Evolutionary conservation across 108 stramenopile species (phyloP).

Genomic region (Parmales sp.): DNA sequence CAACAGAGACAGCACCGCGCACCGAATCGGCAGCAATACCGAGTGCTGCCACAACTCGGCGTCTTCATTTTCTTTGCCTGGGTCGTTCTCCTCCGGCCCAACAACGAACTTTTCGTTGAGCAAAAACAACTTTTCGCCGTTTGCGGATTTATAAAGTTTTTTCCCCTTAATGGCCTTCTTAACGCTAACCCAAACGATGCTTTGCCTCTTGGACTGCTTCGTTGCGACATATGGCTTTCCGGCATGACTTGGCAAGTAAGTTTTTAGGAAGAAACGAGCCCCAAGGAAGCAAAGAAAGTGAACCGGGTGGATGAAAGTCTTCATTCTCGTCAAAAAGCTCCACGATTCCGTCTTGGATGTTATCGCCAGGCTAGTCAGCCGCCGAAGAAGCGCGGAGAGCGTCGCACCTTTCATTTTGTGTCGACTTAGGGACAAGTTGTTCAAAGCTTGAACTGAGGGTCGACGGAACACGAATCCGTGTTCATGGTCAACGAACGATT

Average conservation of each 20-base stretch:
- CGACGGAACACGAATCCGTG: too few species aligned
- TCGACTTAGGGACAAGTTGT: not conserved
- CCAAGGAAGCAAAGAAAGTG: not conserved
- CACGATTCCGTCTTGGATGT: not conserved
- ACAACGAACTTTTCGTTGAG: not conserved
- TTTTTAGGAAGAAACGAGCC: constrained; percentile 4
- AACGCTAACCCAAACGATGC: not conserved
- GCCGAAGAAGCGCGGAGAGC: not conserved
- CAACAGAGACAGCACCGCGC: not conserved
- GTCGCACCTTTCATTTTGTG: not conserved
- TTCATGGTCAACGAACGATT: too few species aligned
- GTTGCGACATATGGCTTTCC: not conserved
- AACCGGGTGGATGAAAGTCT: not conserved
- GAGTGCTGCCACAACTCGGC: not conserved
- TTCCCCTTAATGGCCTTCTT: not conserved
- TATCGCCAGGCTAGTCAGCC: not conserved
- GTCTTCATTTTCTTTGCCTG: not conserved
- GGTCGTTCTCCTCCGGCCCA: not conserved
- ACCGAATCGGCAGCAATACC: not conserved
- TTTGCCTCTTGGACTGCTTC: not conserved
- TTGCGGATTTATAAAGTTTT: not conserved
- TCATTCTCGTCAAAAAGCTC: not conserved
- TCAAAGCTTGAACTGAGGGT: not conserved
- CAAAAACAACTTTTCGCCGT: not conserved
- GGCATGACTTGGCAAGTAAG: not conserved